Evolutionary conservation across 495 filamentous ascomycete genomes (phyloP).

Genomic region (Pyrenopolyporus hunteri): DNA sequence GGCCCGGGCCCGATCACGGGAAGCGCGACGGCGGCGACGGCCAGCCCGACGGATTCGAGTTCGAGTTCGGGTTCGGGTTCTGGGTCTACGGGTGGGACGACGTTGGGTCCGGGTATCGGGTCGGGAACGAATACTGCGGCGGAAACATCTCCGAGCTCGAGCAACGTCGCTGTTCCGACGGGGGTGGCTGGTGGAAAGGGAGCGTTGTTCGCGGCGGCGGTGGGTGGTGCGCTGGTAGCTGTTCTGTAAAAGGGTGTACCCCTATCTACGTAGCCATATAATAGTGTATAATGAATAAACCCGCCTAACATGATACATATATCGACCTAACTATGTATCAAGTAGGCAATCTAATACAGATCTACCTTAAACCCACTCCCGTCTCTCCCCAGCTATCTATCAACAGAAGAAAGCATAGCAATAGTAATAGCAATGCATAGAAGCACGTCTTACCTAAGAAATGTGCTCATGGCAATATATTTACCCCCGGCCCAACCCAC

Average conservation of each 20-base stretch:
- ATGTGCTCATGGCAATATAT: slow-evolving; percentile 34
- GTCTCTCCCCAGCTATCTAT: no score
- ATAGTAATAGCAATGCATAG: not conserved
- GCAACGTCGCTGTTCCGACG: slow-evolving; percentile 7
- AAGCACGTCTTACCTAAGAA: slow-evolving; percentile 8
- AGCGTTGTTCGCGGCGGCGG: slow-evolving; percentile 4
- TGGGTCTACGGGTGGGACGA: slow-evolving; percentile 1
- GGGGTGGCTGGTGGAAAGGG: slow-evolving; percentile 8
- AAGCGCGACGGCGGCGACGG: slow-evolving; percentile 42
- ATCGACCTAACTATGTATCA: no score
- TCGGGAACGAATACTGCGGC: not conserved
- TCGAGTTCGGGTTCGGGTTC: not conserved
- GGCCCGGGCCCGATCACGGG: slow-evolving; percentile 48
- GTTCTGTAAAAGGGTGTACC: slow-evolving; percentile 5
- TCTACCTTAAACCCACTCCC: not conserved
- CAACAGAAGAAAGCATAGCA: not conserved
- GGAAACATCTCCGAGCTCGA: slow-evolving; percentile 8
- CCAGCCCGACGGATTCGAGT: not conserved
- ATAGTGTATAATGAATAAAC: not conserved
- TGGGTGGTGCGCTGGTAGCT: slow-evolving; percentile 16
- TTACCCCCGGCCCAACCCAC: slow-evolving; percentile 22
- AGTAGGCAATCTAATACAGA: slow-evolving; percentile 6
- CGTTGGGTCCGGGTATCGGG: not conserved
- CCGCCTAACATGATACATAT: not conserved
- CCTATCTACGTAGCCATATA: not conserved